Evolutionary conservation across 495 filamentous ascomycete species (phyloP).

Genomic region (Penicillium waksmanii): DNA sequence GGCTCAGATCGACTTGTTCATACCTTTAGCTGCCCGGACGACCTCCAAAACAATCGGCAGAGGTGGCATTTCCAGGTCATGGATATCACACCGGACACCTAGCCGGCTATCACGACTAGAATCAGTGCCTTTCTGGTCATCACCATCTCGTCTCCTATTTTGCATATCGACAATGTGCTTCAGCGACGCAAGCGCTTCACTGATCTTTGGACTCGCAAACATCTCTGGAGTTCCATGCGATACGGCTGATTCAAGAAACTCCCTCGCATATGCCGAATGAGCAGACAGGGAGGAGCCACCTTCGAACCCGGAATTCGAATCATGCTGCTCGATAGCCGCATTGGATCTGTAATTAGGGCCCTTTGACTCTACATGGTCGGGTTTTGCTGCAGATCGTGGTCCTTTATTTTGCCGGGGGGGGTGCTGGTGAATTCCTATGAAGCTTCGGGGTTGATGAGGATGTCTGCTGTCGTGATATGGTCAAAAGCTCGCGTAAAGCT

Average conservation of each 20-base stretch:
- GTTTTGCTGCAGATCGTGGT: constrained; percentile 5
- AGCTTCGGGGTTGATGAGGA: constrained; percentile 4
- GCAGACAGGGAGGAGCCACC: constrained; percentile 62
- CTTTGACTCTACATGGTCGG: constrained; percentile 22
- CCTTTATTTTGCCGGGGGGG: constrained; percentile 15
- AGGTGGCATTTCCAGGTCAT: constrained; percentile 60
- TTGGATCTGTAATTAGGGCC: constrained; percentile 28
- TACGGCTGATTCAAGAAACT: constrained; percentile 64
- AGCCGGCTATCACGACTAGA: constrained; percentile 46
- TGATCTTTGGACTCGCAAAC: constrained; percentile 53
- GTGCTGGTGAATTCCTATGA: constrained; percentile 25
- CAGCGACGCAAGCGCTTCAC: constrained; percentile 58
- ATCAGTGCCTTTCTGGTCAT: constrained; percentile 46
- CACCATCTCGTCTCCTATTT: constrained; percentile 35
- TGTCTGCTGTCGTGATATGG: constrained; percentile 15
- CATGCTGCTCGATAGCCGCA: constrained; percentile 41
- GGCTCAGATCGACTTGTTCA: neutral
- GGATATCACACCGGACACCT: constrained; percentile 39
- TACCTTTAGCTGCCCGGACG: constrained; percentile 55
- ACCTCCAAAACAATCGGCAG: constrained; percentile 52
- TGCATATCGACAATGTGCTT: constrained; percentile 61
- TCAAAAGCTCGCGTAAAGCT: constrained; percentile 47
- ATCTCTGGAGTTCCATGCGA: constrained; percentile 52
- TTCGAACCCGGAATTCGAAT: constrained; percentile 56
- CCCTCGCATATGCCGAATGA: constrained; percentile 66